Evolutionary conservation across 768 basidiomycete genomes (phyloP), one percentile per base, ranked within the genome.

Genomic region (Auricularia cornea): DNA sequence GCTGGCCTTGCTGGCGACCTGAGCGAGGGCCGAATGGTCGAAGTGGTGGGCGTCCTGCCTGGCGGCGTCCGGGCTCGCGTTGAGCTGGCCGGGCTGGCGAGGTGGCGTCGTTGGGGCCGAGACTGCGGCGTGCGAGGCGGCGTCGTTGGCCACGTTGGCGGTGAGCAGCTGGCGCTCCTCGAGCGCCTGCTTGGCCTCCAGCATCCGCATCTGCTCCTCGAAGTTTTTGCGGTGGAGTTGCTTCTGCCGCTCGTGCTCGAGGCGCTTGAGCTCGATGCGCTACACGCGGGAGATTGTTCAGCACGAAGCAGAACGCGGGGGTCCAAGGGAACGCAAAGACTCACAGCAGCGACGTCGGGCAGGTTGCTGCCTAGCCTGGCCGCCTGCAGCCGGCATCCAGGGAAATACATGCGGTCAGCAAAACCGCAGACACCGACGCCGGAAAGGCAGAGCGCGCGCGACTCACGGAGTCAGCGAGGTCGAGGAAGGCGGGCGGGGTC

Each of bases 161-260:
- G 89, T 88, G 71, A 83, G 89, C 68, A 92, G 81, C 67, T 75
- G 83, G 70, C 94, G 84, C 41, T 94, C 81, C 72, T 94, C 91
- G 67, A 90, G 88, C 14, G 86, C 87, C 76, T 98, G 95, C 74
- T 93, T 88, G 67, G 89, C 88, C 77, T 98, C 94, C 67, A 98
- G 83, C 61, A 82, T 86, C 62, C 89, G 88, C 95, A 97, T 97
- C 77, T 97, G 94, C 70, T 96, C 92, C 76, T 98, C 95, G 74
- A 98, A 98, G 70, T 92, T 76, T 75, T 87, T 89, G 72, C 94
- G 88, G 73, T 96, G 94, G 51, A 91, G 73, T 41, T 78, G 78
- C 66, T 94, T 92, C 76, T 94, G 92, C 60, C 91, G 87, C 75
- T 97, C 94, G 72, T 98, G 93, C 74, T 94, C 88, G 76, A 74